Base-by-base conservation (phyloP, 495 filamentous ascomycete genomes). In the Tetracladium marchalianum region DNA sequence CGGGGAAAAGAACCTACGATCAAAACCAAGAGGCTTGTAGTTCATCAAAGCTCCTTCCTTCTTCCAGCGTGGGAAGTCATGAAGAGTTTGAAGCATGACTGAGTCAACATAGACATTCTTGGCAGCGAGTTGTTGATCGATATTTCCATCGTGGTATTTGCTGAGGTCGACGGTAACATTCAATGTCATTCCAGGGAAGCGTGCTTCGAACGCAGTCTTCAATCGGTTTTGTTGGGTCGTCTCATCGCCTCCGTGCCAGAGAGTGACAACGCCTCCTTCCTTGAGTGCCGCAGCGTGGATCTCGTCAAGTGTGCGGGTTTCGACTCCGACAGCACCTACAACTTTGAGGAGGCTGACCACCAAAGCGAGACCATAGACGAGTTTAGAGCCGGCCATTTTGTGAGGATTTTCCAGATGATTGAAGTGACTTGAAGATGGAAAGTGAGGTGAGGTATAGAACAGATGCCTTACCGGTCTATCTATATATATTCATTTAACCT, bases 131-230 rank as follows among this genome's bases (percentile, higher is more conserved):
- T 59, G 57, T 32, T 53, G 56, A 44, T 66, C 64, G 35, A 63
- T 47, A 9, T 55, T 51, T 22, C 49, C 54, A 42, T 66, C 55
- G 18, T 63, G 61, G 46, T 66, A 66, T 31, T 66, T 66, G 46
- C 59, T 61, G 3, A 66, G 31, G 46, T 66, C 63, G 41, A 64
- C 59, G 10, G 63, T 66, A 17, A 66, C 43, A 44, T 66, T 66
- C 1, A 66, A 46, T 6, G 53, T 49, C 32, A 66, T 66, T 5
- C 53, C 53, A 17, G 63, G 63, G 46, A 66, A 66, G 10, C 53
- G 41, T 11, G 44, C 17, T 35, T 60, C 58, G 53, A 64, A 65
- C 0, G 55, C 55, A 6, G 44, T 31, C 34, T 56, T 58, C n/a
- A 65, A 42, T 7, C 24, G 18, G 7, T 55, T 51, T 42, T 65